Evolutionary conservation across 1,284 basidiomycete species (phyloP).

Genomic region (Pascua guehoae): DNA sequence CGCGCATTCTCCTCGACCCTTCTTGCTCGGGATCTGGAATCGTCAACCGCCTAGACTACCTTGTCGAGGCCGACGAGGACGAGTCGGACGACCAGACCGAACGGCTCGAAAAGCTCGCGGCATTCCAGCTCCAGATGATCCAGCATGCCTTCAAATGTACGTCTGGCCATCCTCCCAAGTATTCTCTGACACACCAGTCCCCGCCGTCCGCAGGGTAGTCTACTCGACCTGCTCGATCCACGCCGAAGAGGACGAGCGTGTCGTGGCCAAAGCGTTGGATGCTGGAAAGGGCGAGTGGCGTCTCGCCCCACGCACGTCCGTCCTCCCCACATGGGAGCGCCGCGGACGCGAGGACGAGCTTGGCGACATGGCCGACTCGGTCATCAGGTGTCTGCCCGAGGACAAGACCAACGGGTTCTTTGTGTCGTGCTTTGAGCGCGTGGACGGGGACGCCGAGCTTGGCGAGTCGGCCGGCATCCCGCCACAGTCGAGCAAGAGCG

Average conservation of each 20-base stretch:
- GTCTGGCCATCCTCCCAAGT: constrained; percentile 19
- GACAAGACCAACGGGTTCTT: constrained; percentile 94
- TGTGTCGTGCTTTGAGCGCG: constrained; percentile 73
- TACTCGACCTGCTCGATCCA: constrained; percentile 97
- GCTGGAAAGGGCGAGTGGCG: constrained; percentile 57
- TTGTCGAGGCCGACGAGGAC: constrained; percentile 58
- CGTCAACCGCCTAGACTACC: constrained; percentile 80
- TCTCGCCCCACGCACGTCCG: constrained; percentile 62
- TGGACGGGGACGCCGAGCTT: constrained; percentile 7
- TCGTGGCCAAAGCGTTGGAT: constrained; percentile 67
- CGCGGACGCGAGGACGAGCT: constrained; percentile 68
- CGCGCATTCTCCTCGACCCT: constrained; percentile 86
- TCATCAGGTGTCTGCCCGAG: constrained; percentile 80
- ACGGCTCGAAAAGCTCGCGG: constrained; percentile 73
- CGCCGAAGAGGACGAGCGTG: constrained; percentile 82
- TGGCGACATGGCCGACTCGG: constrained; percentile 56
- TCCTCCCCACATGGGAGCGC: constrained; percentile 73
- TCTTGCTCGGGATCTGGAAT: constrained; percentile 92
- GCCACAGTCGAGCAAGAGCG: constrained; percentile 1
- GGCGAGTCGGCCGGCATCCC: background rate
- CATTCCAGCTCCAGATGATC: constrained; percentile 90
- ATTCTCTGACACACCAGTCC: constrained; percentile 52
- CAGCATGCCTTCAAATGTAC: constrained; percentile 89
- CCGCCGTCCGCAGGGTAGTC: constrained; percentile 65
- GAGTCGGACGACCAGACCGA: constrained; percentile 38